Base-by-base conservation (phyloP, 768 basidiomycete genomes). In the Hygrophoropsis aurantiaca region DNA sequence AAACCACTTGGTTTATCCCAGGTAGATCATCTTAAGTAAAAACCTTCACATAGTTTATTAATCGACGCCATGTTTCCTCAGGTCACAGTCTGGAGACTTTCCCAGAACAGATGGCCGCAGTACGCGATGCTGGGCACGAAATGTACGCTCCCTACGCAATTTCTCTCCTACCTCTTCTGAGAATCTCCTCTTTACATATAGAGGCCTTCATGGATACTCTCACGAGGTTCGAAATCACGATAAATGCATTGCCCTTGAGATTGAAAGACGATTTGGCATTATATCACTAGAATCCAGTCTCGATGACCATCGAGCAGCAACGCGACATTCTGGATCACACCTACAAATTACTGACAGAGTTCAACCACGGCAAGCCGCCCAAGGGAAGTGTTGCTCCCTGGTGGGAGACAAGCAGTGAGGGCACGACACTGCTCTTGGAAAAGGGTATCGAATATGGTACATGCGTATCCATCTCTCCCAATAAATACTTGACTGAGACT, bases 1-100 rank as follows among this genome's bases (percentile, higher is more conserved):
- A 68, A 61, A 82, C 83, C 32, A 84, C 84, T 4, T 87, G 84
- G 82, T 87, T 85, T 60, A 84, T 85, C 45, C 84, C 84, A 24
- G 84, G 82, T 77, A 57, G 32, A 43, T 55, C 26, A 11, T 36
- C 37, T 26, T 25, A 13, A 26, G 2, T 23, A 33, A 25, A 20
- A 7, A 11, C 11, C 21, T 27, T 5, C 55, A 21, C 33, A 11
- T n/a, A 43, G 4, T 44, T 15, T 30, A 34, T n/a, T 30, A 11
- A n/a, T 8, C 46, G 16, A 8, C 9, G 36, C n/a, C 21, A 35
- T 40, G 25, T 25, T 37, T 13, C 7, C 11, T 1, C 47, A 77
- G 81, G 82, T 1, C 84, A 88, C 54, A 81, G 80, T 49, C 62
- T 87, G 26, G 84, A 86, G 55, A 85, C 84, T 0, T 87, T 87